Evolutionary conservation across 2,329 filamentous ascomycete species (phyloP).

Genomic region (Colletotrichum cereale): DNA sequence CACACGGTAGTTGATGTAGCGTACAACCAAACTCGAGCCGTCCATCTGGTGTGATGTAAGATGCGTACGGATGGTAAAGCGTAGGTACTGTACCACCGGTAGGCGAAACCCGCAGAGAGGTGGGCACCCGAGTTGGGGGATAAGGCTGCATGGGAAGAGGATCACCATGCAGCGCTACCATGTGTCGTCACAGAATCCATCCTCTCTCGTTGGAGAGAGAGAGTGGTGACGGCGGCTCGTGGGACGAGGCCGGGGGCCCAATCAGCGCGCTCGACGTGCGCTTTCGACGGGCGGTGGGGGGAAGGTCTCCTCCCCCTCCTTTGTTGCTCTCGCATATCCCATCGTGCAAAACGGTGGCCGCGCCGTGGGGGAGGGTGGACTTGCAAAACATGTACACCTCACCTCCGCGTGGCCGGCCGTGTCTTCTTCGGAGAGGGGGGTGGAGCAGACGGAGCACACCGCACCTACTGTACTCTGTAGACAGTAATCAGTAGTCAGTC

Average conservation of each 20-base stretch:
- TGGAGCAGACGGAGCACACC: background rate
- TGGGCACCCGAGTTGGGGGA: conserved; percentile 21
- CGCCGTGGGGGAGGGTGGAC: background rate
- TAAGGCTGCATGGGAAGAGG: conserved; percentile 38
- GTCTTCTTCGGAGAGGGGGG: background rate
- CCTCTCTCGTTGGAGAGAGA: background rate
- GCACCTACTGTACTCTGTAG: no score
- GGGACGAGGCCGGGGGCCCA: background rate
- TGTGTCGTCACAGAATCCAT: conserved; percentile 33
- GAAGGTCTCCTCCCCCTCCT: background rate
- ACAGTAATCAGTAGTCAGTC: no score
- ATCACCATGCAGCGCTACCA: conserved; percentile 32
- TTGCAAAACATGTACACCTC: conserved; percentile 25
- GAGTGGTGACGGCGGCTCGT: background rate
- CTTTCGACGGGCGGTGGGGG: background rate
- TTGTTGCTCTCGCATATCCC: background rate
- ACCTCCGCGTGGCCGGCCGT: background rate
- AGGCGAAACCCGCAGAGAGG: background rate
- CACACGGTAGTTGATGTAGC: background rate
- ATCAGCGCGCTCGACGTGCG: background rate
- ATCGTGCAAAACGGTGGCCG: background rate
- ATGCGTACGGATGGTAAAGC: no score
- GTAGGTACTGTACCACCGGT: no score
- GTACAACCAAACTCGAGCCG: no score
- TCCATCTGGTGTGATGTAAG: background rate